Percentiles rank a stretch among this genome's conserved stretches.
Evolutionary conservation across 768 basidiomycete genomes (phyloP).

Genomic region (Trametes maxima): DNA sequence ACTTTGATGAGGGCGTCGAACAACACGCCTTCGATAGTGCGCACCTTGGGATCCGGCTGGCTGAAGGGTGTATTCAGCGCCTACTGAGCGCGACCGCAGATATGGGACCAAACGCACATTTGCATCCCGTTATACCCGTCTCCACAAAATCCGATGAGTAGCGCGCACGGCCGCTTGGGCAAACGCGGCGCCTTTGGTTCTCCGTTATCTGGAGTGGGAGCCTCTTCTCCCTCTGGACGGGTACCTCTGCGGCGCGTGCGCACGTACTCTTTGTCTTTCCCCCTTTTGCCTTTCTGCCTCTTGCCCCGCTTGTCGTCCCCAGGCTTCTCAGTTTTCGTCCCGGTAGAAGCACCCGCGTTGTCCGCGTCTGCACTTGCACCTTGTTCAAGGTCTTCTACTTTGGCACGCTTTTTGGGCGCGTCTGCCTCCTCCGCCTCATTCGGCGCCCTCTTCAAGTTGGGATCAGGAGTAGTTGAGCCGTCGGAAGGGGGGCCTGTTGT

Average conservation of each 20-base stretch:
- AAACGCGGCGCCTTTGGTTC: conserved; percentile 54
- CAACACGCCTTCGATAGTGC: conserved; percentile 88
- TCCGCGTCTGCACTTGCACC: not conserved
- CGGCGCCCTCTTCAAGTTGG: conserved; percentile 17
- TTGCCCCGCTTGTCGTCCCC: conserved; percentile 11
- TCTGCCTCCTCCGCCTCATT: conserved; percentile 1
- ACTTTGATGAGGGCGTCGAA: conserved; percentile 88
- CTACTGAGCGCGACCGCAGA: not conserved
- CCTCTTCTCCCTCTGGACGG: conserved; percentile 19
- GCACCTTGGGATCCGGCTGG: conserved; percentile 57
- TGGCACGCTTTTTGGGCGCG: conserved; percentile 13
- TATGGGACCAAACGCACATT: conserved; percentile 60
- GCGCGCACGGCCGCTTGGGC: conserved; percentile 83
- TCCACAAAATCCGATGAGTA: conserved; percentile 91
- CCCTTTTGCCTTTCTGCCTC: conserved; percentile 19
- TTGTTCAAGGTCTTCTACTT: conserved; percentile 1
- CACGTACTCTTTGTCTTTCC: conserved; percentile 15
- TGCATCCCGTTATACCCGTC: conserved; percentile 95
- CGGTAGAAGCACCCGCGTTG: not conserved
- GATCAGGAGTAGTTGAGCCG: not conserved
- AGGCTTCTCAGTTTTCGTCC: conserved; percentile 3
- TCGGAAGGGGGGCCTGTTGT: not conserved
- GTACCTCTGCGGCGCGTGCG: conserved; percentile 27
- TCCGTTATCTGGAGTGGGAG: conserved; percentile 10
- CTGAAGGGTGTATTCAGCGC: conserved; percentile 38